phyloP scores from a whole-genome alignment of 2,329 filamentous ascomycete species.

The Helotiales sp. region DNA sequence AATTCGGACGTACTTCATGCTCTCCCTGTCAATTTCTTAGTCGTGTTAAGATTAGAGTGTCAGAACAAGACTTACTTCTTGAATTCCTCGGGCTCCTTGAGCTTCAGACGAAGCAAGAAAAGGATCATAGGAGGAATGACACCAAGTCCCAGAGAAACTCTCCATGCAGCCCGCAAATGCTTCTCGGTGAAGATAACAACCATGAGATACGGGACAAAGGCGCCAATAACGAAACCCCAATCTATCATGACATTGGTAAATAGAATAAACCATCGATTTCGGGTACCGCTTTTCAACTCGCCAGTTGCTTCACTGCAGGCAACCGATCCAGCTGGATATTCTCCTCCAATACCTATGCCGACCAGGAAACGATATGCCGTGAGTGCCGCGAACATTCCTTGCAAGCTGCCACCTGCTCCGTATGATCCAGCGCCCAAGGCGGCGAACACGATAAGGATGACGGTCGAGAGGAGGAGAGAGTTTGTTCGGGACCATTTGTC shows the following conservation, averaged over 20 bases:
- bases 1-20: constrained; percentile 44
- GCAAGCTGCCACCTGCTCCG: constrained; percentile 63
- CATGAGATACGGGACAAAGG: constrained; percentile 71
- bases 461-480: constrained; percentile 76
- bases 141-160: constrained; percentile 76
- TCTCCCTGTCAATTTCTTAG: constrained; percentile 30
- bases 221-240: constrained; percentile 71
- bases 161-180: constrained; percentile 77
- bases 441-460: constrained; percentile 84
- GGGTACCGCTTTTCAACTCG: constrained; percentile 74
- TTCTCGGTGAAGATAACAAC: constrained; percentile 52
- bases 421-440: constrained; percentile 78
- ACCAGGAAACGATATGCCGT: constrained; percentile 84
- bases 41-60: not conserved
- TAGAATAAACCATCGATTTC: constrained; percentile 90
- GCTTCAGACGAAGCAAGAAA: constrained; percentile 68
- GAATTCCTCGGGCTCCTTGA: constrained; percentile 79
- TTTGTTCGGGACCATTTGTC: constrained; percentile 86
- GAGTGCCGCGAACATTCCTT: constrained; percentile 75
- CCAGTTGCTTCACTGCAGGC: constrained; percentile 81
- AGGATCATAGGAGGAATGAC: constrained; percentile 74
- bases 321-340: constrained; percentile 82
- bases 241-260: constrained; percentile 91
- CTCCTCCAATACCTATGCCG: constrained; percentile 77
- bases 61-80: constrained; percentile 37